Evolutionary conservation across 2,329 filamentous ascomycete species (phyloP).

Genomic region (Cercospora sp.): DNA sequence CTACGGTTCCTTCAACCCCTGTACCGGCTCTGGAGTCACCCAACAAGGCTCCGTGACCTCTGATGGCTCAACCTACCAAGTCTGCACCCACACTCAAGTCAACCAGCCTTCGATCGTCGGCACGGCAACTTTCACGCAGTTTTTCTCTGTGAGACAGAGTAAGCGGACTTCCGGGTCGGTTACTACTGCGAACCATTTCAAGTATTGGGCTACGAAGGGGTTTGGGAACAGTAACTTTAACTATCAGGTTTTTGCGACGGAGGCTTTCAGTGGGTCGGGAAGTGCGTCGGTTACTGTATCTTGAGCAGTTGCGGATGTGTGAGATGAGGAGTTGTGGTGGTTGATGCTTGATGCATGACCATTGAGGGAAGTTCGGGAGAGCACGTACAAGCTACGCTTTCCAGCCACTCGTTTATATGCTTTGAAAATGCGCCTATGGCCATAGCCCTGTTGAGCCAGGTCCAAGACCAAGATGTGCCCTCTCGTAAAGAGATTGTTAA

Average conservation of each 20-base stretch:
- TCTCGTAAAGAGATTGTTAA: too few species aligned
- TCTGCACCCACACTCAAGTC: slow-evolving; percentile 52
- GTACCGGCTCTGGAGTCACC: slow-evolving; percentile 45
- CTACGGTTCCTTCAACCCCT: slow-evolving; percentile 50
- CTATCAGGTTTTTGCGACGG: slow-evolving; percentile 23
- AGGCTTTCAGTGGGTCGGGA: slow-evolving; percentile 18
- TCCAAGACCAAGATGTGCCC: too few species aligned
- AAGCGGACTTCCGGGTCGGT: slow-evolving; percentile 56
- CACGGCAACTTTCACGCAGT: slow-evolving; percentile 54
- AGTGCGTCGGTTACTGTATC: slow-evolving; percentile 17
- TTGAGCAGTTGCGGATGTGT: neutral
- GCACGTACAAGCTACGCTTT: neutral
- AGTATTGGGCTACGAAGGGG: slow-evolving; percentile 48
- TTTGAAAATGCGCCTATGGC: neutral
- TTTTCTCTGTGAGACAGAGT: slow-evolving; percentile 53
- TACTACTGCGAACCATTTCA: slow-evolving; percentile 53
- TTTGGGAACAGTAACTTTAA: slow-evolving; percentile 14
- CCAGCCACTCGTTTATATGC: neutral
- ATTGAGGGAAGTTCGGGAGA: neutral
- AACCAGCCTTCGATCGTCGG: slow-evolving; percentile 51
- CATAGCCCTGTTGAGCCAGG: neutral
- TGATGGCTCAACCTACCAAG: slow-evolving; percentile 56
- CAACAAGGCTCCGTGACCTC: slow-evolving; percentile 53
- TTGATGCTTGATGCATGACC: neutral
- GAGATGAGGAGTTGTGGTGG: neutral